A percentile compares a stretch with the other conserved stretches of the same genome.
Evolutionary conservation across 1,139 yeast genomes (phyloP).

Genomic region (Petasospora fabianii): DNA sequence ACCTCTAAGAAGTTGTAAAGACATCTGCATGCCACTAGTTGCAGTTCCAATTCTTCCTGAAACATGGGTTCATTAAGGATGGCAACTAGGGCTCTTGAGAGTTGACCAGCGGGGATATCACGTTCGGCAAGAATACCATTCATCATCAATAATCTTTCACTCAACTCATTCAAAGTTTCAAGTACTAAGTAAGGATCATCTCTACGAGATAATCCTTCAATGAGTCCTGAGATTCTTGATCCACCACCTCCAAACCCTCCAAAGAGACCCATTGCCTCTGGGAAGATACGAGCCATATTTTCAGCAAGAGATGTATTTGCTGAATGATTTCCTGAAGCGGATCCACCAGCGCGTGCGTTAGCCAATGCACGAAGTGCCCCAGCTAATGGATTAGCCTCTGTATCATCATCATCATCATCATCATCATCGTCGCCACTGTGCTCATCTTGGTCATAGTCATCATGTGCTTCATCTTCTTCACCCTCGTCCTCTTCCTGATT

Average conservation of each 20-base stretch:
- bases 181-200: conserved; percentile 44
- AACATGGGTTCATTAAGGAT: conserved; percentile 58
- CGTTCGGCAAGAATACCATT: conserved; percentile 61
- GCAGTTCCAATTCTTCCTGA: conserved; percentile 70
- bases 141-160: conserved; percentile 66
- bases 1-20: conserved; percentile 79
- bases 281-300: conserved; percentile 31
- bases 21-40: conserved; percentile 81
- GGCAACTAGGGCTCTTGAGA: conserved; percentile 53
- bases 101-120: conserved; percentile 55
- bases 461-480: conserved; percentile 27
- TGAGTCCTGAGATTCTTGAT: conserved; percentile 30
- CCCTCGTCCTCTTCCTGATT: conserved; percentile 26
- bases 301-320: conserved; percentile 22
- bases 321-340: too few relatives aligned
- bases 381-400: conserved; percentile 12
- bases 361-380: conserved; percentile 24
- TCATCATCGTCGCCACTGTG: conserved; percentile 29
- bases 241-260: conserved; percentile 34
- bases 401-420: conserved; percentile 16
- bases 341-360: conserved; percentile 9
- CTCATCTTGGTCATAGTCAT: conserved; percentile 24
- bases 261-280: conserved; percentile 37
- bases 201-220: conserved; percentile 36
- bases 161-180: conserved; percentile 62